phyloP scores from a whole-genome alignment of 805 yeast species.

The Monosporozyma unispora region DNA sequence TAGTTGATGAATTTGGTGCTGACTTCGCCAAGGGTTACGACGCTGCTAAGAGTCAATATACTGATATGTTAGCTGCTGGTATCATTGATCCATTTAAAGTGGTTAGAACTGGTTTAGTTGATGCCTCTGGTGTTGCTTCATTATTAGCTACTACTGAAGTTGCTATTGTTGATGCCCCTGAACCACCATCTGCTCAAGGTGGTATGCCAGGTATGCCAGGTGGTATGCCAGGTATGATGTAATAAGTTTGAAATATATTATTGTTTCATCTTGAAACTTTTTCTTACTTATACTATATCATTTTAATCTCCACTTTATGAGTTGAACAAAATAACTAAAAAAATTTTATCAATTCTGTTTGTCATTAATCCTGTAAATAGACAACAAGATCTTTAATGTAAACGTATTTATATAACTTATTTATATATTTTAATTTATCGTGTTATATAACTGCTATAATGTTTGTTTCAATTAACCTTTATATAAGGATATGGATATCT shows the following conservation, averaged over 20 bases:
- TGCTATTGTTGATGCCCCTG: conserved; percentile 93
- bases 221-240: conserved; percentile 32
- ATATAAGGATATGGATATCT: too few relatives aligned
- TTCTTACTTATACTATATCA: background rate
- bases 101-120: conserved; percentile 89
- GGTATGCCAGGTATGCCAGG: conserved; percentile 44
- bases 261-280: too few relatives aligned
- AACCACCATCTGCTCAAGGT: conserved; percentile 56
- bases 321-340: background rate
- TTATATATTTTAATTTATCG: background rate
- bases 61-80: conserved; percentile 94
- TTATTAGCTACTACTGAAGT: conserved; percentile 97
- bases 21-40: conserved; percentile 89
- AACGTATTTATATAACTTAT: background rate
- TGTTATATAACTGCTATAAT: background rate
- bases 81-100: conserved; percentile 98
- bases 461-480: background rate
- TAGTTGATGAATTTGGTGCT: conserved; percentile 42
- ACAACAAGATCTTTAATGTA: conserved; percentile 2
- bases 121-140: conserved; percentile 96
- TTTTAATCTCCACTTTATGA: background rate
- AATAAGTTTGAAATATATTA: conserved; percentile 4
- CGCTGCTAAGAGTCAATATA: conserved; percentile 84
- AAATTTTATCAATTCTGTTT: background rate
- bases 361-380: conserved; percentile 6